Evolutionary conservation across 2,329 filamentous ascomycete species (phyloP).

Genomic region (Penicillium sp.): DNA sequence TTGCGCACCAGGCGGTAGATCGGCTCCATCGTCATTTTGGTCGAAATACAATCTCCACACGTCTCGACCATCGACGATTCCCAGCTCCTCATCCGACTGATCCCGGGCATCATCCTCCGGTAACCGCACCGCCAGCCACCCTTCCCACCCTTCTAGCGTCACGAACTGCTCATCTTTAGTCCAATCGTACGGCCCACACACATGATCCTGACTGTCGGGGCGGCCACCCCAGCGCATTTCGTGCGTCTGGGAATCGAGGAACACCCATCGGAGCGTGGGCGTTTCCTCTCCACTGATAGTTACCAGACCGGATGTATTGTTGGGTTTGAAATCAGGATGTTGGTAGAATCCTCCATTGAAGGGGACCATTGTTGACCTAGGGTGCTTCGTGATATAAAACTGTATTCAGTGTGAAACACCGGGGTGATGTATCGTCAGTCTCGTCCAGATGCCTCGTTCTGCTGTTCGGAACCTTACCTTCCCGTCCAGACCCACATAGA

Average conservation of each 20-base stretch:
- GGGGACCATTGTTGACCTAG: constrained; percentile 19
- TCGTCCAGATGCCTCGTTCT: constrained; percentile 1
- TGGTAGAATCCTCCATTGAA: constrained; percentile 30
- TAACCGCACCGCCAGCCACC: constrained; percentile 29
- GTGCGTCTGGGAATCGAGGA: constrained; percentile 28
- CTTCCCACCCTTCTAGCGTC: constrained; percentile 28
- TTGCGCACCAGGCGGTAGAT: constrained; percentile 22
- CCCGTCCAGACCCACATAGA: constrained; percentile 26
- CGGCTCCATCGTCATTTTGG: constrained; percentile 28
- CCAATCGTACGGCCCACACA: constrained; percentile 30
- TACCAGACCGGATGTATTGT: constrained; percentile 28
- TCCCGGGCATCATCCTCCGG: constrained; percentile 22
- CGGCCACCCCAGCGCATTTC: constrained; percentile 31
- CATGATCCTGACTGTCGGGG: constrained; percentile 26
- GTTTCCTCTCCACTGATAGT: constrained; percentile 28
- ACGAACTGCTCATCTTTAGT: constrained; percentile 24
- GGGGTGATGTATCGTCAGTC: neutral
- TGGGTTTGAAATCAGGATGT: constrained; percentile 28
- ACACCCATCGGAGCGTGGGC: constrained; percentile 30
- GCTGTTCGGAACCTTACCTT: constrained; percentile 20
- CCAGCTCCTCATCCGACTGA: constrained; percentile 15
- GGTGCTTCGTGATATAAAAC: constrained; percentile 29
- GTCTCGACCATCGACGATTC: constrained; percentile 17
- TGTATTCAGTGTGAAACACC: constrained; percentile 2
- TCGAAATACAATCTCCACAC: constrained; percentile 32